Evolutionary conservation across 805 yeast species (phyloP).

Genomic region (Teunomyces funiuensis): DNA sequence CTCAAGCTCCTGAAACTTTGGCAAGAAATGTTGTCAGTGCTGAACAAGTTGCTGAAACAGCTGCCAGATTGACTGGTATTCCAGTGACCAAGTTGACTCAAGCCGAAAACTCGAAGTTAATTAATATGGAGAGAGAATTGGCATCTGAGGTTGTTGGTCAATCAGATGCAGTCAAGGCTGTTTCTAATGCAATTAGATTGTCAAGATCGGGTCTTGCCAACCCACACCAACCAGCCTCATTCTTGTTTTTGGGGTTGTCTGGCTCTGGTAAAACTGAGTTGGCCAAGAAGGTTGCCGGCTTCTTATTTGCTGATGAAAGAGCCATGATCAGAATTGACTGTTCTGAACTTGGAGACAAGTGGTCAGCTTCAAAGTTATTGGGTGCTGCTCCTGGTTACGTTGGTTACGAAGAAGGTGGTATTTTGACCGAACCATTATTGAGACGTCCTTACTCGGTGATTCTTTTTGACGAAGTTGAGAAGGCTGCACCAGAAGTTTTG

Average conservation of each 20-base stretch:
- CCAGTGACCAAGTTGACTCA: constrained; percentile 94
- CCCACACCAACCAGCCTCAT: constrained; percentile 95
- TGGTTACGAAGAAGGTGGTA: constrained; percentile 97
- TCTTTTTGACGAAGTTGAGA: constrained; percentile 95
- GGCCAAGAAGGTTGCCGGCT: constrained; percentile 95
- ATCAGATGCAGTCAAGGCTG: constrained; percentile 93
- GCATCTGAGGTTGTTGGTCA: constrained; percentile 90
- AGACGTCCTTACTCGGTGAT: constrained; percentile 96
- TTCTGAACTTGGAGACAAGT: constrained; percentile 92
- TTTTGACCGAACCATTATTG: constrained; percentile 86
- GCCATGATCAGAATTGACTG: constrained; percentile 98
- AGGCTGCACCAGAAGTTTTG: constrained; percentile 97
- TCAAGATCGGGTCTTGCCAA: constrained; percentile 93
- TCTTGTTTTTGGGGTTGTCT: constrained; percentile 89
- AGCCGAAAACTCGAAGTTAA: constrained; percentile 90
- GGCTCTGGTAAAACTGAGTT: constrained; percentile 99
- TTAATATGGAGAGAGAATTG: constrained; percentile 89
- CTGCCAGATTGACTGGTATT: constrained; percentile 94
- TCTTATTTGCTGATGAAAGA: constrained; percentile 91
- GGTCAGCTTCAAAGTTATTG: constrained; percentile 89
- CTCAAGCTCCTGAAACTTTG: constrained; percentile 59
- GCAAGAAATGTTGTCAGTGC: constrained; percentile 85
- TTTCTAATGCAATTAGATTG: constrained; percentile 89
- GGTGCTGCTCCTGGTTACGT: constrained; percentile 97
- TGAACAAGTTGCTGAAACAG: constrained; percentile 94